Evolutionary conservation across 2,329 filamentous ascomycete genomes (phyloP).

Genomic region (Colletotrichum higginsianum): DNA sequence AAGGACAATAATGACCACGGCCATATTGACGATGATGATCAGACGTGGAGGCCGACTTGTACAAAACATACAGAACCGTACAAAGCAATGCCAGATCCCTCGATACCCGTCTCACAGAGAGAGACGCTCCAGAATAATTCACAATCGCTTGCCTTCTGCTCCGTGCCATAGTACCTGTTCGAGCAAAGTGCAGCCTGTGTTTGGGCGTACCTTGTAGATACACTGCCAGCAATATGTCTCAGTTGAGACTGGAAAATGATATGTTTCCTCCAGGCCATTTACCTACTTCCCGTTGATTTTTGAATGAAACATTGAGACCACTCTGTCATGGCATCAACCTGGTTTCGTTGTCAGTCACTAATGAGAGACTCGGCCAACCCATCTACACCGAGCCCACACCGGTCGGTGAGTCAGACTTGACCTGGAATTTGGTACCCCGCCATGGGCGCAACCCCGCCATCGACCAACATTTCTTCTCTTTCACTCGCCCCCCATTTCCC

Average conservation of each 20-base stretch:
- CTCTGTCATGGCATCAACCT: too few relatives aligned
- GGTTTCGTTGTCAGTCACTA: too few relatives aligned
- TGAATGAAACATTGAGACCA: too few relatives aligned
- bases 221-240: too few relatives aligned
- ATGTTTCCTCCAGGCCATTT: too few relatives aligned
- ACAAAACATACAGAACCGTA: not conserved
- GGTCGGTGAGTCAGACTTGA: not conserved
- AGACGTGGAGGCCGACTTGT: not conserved
- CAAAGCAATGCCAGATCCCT: not conserved
- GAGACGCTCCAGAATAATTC: not conserved
- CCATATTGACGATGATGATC: slow-evolving; percentile 7
- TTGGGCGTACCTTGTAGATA: too few relatives aligned
- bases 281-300: too few relatives aligned
- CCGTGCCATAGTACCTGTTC: not conserved
- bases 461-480: slow-evolving; percentile 12
- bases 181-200: too few relatives aligned
- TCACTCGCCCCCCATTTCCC: not conserved
- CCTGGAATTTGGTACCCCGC: slow-evolving; percentile 15
- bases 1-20: not conserved
- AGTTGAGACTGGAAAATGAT: too few relatives aligned
- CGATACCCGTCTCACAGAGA: not conserved
- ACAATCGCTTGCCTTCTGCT: not conserved
- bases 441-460: slow-evolving; percentile 25
- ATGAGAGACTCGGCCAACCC: too few relatives aligned
- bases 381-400: slow-evolving; percentile 20